Percentiles rank a stretch among this genome's conserved stretches.
Evolutionary conservation across 2,329 filamentous ascomycete species (phyloP).

Genomic region (Neocucurbitaria cava): DNA sequence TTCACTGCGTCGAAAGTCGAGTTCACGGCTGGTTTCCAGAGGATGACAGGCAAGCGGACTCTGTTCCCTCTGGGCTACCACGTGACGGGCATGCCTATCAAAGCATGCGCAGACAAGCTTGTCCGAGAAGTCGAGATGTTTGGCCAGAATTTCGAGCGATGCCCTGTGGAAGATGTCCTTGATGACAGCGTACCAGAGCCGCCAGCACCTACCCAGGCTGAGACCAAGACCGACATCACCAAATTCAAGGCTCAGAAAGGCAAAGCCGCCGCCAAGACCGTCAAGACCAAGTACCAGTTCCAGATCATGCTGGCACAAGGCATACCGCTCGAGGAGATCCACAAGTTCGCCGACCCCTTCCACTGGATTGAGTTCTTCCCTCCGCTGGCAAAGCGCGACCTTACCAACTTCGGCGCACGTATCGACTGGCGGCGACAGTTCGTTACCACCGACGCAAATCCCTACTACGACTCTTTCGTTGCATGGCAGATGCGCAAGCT

Average conservation of each 20-base stretch:
- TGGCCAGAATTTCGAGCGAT: slow-evolving; percentile 82
- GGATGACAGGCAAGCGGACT: slow-evolving; percentile 87
- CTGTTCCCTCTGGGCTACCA: slow-evolving; percentile 95
- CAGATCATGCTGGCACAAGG: slow-evolving; percentile 93
- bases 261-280: slow-evolving; percentile 87
- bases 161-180: slow-evolving; percentile 53
- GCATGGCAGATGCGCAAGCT: slow-evolving; percentile 97
- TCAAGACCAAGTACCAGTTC: slow-evolving; percentile 95
- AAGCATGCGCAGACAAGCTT: slow-evolving; percentile 95
- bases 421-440: slow-evolving; percentile 94
- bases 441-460: slow-evolving; percentile 95
- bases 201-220: slow-evolving; percentile 67
- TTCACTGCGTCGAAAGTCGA: slow-evolving; percentile 95
- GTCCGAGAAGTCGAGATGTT: slow-evolving; percentile 88
- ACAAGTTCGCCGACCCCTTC: slow-evolving; percentile 88
- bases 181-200: slow-evolving; percentile 57
- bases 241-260: slow-evolving; percentile 82
- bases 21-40: slow-evolving; percentile 83
- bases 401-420: slow-evolving; percentile 82
- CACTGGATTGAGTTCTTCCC: slow-evolving; percentile 95
- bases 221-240: slow-evolving; percentile 78
- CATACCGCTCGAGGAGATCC: slow-evolving; percentile 85
- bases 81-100: slow-evolving; percentile 93
- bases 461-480: slow-evolving; percentile 94
- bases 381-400: slow-evolving; percentile 77